Conservation (phyloP, 371 early-diverging fungal genomes). For the Amoeboaphelidium protococcarum region DNA sequence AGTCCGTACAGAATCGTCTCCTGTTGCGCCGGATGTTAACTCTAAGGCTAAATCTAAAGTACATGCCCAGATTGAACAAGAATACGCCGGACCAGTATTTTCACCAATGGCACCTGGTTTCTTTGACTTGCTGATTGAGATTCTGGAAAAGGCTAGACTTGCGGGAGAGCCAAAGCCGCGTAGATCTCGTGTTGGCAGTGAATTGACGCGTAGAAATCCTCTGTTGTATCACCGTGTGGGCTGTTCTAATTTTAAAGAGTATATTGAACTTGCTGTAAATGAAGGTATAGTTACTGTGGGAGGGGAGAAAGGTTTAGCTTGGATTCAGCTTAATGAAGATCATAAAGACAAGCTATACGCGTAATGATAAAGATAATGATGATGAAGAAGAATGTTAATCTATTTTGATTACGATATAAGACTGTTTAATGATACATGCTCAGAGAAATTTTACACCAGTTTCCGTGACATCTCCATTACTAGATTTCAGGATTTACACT, state of each 20-base stretch:
- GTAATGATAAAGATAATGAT: too few species aligned
- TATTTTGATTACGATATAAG: too few species aligned
- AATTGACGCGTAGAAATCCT: not conserved
- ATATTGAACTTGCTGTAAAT: not conserved
- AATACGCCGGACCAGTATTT: not conserved
- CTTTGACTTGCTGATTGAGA: slow-evolving; percentile 6
- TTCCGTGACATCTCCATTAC: too few species aligned
- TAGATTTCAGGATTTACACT: too few species aligned
- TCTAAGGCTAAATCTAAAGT: too few species aligned
- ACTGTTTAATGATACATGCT: too few species aligned
- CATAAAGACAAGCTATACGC: not conserved
- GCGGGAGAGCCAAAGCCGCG: not conserved
- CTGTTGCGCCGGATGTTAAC: too few species aligned
- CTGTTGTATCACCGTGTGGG: not conserved
- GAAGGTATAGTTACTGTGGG: not conserved
- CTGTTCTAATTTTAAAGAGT: not conserved
- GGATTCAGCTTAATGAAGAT: not conserved
- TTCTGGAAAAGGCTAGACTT: not conserved
- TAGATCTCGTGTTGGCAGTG: not conserved
- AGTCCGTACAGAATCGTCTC: too few species aligned
- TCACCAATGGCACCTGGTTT: slow-evolving; percentile 4
- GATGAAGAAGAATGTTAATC: too few species aligned
- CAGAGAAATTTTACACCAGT: too few species aligned
- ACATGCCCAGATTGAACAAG: too few species aligned
- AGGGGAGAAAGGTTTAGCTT: not conserved